Evolutionary conservation across 1,284 basidiomycete genomes (phyloP), one percentile per base, ranked within the genome.

Genomic region (Cryptococcus hybrid): DNA sequence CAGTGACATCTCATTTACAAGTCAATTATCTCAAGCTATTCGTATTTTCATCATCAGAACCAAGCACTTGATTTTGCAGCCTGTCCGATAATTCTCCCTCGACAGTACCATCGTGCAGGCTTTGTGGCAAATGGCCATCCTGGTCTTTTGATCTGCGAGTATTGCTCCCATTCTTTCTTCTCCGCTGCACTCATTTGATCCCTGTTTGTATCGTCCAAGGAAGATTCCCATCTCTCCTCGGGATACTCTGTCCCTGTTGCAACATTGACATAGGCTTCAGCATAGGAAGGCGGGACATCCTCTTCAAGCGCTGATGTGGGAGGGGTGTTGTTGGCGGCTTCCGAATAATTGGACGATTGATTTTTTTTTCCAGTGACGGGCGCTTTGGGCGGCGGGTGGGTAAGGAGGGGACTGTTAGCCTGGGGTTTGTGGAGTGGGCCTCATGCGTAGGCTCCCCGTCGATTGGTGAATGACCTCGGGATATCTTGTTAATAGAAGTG

Each of bases 121-220:
- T 24, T 24, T 24, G 24, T 24, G 24, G 24, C 24, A 24, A 24
- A 24, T 24, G 24, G 24, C 24, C 24, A 24, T 24, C 24, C 24
- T 24, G 24, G 24, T 24, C 24, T 24, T 24, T 24, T 24, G 24
- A 24, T 24, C 24, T 24, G 24, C 24, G 24, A 24, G 24, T 24
- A 60, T n/a, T 68, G 56, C 52, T 67, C 67, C 64, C 66, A 67
- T 39, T 67, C 67, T 46, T 53, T 59, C 53, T 56, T 55, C 57
- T 67, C 66, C 7, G 54, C 48, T 15, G 64, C 64, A 8, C 50
- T 59, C 66, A 67, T 66, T 13, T 51, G 60, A 30, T 65, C 61
- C 9, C 61, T 55, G 18, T 58, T 59, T 2, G 47, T 51, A 13
- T 38, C 35, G 48, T 48, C 44, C 15, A 15, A 30, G 35, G 13